phyloP scores from a whole-genome alignment of 2,329 filamentous ascomycete genomes.

The Coniochaeta sp. region DNA sequence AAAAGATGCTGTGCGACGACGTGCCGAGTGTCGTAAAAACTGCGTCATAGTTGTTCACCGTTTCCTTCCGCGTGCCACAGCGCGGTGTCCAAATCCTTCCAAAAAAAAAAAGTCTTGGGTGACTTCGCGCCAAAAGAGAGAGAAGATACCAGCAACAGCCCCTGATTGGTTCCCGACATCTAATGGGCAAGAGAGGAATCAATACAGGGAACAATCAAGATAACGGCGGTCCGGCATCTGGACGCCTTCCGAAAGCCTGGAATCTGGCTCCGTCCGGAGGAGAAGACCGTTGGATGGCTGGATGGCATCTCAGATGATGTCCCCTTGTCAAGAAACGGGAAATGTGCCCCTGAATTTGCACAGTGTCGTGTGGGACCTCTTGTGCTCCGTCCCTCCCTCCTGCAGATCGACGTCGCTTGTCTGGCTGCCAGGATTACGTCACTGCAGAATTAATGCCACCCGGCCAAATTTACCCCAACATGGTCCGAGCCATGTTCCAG shows the following conservation, averaged over 20 bases:
- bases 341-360: not conserved
- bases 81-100: not conserved
- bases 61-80: not conserved
- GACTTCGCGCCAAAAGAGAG: not conserved
- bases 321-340: not conserved
- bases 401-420: not conserved
- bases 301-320: not conserved
- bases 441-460: constrained; percentile 2
- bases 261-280: not conserved
- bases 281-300: no score
- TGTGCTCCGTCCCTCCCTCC: not conserved
- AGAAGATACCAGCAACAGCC: not conserved
- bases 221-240: not conserved
- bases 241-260: not conserved
- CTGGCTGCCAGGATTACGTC: not conserved
- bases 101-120: not conserved
- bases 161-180: not conserved
- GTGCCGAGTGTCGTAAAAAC: not conserved
- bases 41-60: not conserved
- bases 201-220: not conserved
- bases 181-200: not conserved
- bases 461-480: not conserved
- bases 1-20: not conserved
- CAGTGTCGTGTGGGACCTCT: not conserved
- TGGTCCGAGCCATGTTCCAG: not conserved